These are phyloP conservation scores for Poa pratensis DNA, from an alignment of 176 grass and related monocot species.

Conservation along the genomic window DNA sequence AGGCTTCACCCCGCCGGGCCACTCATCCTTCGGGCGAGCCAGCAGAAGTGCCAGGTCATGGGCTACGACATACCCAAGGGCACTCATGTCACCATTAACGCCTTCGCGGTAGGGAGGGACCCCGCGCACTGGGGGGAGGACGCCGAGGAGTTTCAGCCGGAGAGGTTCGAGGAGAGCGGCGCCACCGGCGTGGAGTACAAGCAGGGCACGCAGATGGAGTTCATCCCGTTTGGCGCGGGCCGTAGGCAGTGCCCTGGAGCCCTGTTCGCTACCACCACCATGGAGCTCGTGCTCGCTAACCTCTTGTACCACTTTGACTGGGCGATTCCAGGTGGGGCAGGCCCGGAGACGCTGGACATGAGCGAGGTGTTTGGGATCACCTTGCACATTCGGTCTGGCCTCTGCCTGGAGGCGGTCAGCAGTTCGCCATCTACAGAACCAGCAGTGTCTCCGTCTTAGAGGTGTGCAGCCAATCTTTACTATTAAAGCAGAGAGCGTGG, in stretches of 20 bases:
- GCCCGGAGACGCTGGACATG: slow-evolving; percentile 34
- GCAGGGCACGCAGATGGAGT: slow-evolving; percentile 1
- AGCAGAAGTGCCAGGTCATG: slow-evolving; percentile 28
- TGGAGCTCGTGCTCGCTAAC: slow-evolving; percentile 21
- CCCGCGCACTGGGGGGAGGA: slow-evolving; percentile 50
- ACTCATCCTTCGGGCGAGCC: slow-evolving; percentile 33
- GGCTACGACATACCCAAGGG: slow-evolving; percentile 48
- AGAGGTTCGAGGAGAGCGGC: slow-evolving; percentile 30
- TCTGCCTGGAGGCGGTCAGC: neutral
- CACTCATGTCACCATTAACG: slow-evolving; percentile 26
- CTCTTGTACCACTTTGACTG: slow-evolving; percentile 41
- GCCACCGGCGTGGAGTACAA: neutral
- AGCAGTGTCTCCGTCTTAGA: no score
- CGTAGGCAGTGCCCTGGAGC: slow-evolving; percentile 41
- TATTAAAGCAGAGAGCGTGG: no score
- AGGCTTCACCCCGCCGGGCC: slow-evolving; percentile 43
- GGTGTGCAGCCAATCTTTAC: no score
- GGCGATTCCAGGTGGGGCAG: slow-evolving; percentile 6
- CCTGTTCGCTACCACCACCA: slow-evolving; percentile 2
- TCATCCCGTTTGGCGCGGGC: slow-evolving; percentile 35
- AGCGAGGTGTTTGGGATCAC: slow-evolving; percentile 28
- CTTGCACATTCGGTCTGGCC: neutral
- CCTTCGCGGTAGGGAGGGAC: slow-evolving; percentile 40
- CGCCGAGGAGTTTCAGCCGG: slow-evolving; percentile 39
- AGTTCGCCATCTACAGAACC: neutral